phyloP scores from a whole-genome alignment of 1,284 basidiomycete species.

The Peniophora sp. region DNA sequence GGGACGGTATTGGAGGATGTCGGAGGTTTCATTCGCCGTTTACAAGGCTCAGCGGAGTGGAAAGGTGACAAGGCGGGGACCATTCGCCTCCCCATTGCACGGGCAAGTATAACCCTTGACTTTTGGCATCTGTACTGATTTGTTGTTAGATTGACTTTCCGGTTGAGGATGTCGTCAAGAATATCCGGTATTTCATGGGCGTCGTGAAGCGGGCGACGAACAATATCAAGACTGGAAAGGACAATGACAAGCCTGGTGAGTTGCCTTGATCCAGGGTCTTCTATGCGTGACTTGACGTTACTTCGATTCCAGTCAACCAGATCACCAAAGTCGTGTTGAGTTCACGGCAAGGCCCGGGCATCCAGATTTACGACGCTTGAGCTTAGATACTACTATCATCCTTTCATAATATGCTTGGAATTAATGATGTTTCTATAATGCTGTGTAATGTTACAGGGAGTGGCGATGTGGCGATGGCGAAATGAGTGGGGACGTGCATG shows the following conservation, averaged over 20 bases:
- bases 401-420: too few relatives aligned
- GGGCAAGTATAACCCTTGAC: conserved; percentile 30
- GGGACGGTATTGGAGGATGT: conserved; percentile 92
- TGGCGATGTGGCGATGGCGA: too few relatives aligned
- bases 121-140: neutral
- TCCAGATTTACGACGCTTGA: conserved; percentile 55
- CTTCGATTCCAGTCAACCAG: conserved; percentile 42
- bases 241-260: conserved; percentile 31
- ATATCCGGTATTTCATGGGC: conserved; percentile 72
- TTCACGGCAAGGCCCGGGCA: conserved; percentile 81
- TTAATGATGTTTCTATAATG: too few relatives aligned
- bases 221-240: conserved; percentile 34
- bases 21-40: conserved; percentile 69
- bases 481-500: too few relatives aligned
- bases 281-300: neutral
- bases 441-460: too few relatives aligned
- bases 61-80: conserved; percentile 84
- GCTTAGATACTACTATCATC: too few relatives aligned
- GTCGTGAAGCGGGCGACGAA: conserved; percentile 74
- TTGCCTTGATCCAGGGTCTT: conserved; percentile 5
- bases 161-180: conserved; percentile 68
- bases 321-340: conserved; percentile 76
- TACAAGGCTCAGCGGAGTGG: conserved; percentile 87
- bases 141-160: conserved; percentile 61
- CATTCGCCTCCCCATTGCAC: conserved; percentile 74